Percentiles rank a stretch among this genome's conserved stretches.
phyloP scores from a whole-genome alignment of 495 filamentous ascomycete genomes.

The Hypoxylon intermedium region DNA sequence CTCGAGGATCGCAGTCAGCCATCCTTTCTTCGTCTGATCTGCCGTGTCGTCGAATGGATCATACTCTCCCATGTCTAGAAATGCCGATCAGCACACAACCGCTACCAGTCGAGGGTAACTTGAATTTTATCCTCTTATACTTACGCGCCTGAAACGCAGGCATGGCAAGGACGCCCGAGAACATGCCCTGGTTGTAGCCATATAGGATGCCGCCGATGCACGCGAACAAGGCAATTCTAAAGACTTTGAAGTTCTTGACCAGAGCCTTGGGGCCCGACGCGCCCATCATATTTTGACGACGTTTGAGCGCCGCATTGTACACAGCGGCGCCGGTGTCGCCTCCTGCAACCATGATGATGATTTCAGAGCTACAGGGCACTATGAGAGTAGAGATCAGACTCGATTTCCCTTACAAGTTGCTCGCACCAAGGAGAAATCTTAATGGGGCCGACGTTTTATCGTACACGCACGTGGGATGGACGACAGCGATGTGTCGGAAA shows the following conservation, averaged over 20 bases:
- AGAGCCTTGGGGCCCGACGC: constrained; percentile 68
- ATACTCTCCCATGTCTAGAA: constrained; percentile 68
- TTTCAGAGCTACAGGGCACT: neutral
- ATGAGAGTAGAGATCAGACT: neutral
- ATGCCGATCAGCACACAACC: constrained; percentile 41
- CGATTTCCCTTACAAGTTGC: neutral
- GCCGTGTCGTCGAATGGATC: constrained; percentile 53
- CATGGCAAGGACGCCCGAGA: constrained; percentile 74
- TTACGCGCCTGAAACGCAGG: constrained; percentile 57
- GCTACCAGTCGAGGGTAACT: constrained; percentile 9
- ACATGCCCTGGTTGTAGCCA: constrained; percentile 83
- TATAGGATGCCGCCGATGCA: constrained; percentile 74
- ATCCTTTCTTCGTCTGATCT: constrained; percentile 72
- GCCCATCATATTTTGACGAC: constrained; percentile 70
- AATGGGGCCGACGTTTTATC: neutral
- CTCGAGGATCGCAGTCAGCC: constrained; percentile 81
- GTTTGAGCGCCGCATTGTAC: constrained; percentile 69
- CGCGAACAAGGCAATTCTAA: constrained; percentile 76
- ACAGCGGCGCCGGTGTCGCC: constrained; percentile 47
- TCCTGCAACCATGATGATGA: constrained; percentile 46
- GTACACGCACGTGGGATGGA: neutral
- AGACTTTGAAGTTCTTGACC: constrained; percentile 72
- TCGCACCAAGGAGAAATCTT: neutral
- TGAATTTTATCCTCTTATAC: constrained; percentile 15
- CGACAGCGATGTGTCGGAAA: constrained; percentile 3